Base-by-base conservation (phyloP, 2,329 filamentous ascomycete genomes). In the Penicillium polonicum region DNA sequence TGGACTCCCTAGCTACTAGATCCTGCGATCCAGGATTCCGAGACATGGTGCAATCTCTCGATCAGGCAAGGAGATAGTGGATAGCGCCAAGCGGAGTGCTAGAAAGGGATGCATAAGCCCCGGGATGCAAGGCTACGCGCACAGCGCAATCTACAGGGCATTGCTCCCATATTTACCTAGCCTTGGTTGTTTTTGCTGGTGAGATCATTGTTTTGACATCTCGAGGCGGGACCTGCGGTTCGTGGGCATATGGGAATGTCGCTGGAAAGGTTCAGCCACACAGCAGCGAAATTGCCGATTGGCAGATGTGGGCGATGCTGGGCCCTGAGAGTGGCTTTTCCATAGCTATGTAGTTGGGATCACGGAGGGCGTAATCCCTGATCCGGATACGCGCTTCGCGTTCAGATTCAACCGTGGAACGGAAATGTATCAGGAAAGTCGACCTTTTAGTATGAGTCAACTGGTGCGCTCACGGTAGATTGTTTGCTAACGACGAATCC, bases 401-500 rank as follows among this genome's bases (percentile, higher is more conserved):
- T 17, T 9, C 3, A 3, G 10, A 19, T 29, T 31, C 13, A 5
- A 31, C 5, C 3, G 27, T 19, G 43, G 9, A n/a, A 15, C 5
- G 7, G 12, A 31, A n/a, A 51, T 23, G 3, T 8, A 7, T 4
- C 12, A 1, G 13, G 12, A 23, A 51, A 23, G 8, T 21, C 1
- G 29, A 7, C 9, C 39, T 9, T n/a, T 41, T 5, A 21, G 33
- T n/a, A 29, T 17, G 9, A 31, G 23, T 33, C 25, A 23, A 39
- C 5, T 12, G 9, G 3, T 5, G 21, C 10, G n/a, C 12, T 56
- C 53, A 68, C 2, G 66, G 48, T 12, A 65, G 31, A 31, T 60
- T 63, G n/a, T 49, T 64, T 2, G 52, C 33, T 0, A 58, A 57
- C 7, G 65, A 54, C 65, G 65, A 72, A 19, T 60, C 61, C 17